Percentiles rank a stretch among this genome's conserved stretches.
These are phyloP conservation scores for Megacollybia marginata DNA, from an alignment of 768 basidiomycete genomes.

Conservation along the genomic window DNA sequence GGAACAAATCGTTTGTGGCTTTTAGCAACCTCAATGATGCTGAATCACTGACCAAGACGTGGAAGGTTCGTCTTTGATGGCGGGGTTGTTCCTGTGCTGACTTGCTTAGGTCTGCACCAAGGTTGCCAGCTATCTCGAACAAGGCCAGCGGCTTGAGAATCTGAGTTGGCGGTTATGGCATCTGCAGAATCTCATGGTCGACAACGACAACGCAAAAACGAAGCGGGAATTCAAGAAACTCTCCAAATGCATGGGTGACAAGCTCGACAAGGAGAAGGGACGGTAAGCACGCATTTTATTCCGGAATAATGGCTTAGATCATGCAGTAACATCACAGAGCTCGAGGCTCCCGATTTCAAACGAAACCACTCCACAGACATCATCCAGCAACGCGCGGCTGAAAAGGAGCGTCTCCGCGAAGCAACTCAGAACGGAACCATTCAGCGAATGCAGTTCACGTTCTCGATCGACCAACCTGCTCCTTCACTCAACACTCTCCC, in stretches of 20 bases:
- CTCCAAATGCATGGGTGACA: constrained; percentile 84
- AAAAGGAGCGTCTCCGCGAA: constrained; percentile 76
- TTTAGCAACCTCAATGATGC: constrained; percentile 84
- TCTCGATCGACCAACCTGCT: constrained; percentile 69
- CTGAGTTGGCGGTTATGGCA: constrained; percentile 91
- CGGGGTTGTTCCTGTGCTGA: constrained; percentile 1
- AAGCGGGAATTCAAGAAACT: constrained; percentile 89
- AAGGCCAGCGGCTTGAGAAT: constrained; percentile 88
- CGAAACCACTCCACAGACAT: constrained; percentile 76
- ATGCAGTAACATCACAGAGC: constrained; percentile 73
- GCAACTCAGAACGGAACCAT: constrained; percentile 64
- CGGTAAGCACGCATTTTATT: constrained; percentile 41
- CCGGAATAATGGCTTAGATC: constrained; percentile 5
- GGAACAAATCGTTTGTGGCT: constrained; percentile 93
- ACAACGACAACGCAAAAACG: constrained; percentile 81
- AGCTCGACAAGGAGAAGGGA: constrained; percentile 89
- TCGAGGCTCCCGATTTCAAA: constrained; percentile 77
- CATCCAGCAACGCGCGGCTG: constrained; percentile 71
- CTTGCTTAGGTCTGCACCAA: constrained; percentile 71
- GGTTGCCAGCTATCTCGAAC: constrained; percentile 86
- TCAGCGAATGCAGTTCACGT: constrained; percentile 88
- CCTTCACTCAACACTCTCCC: constrained; percentile 34
- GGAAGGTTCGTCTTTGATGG: constrained; percentile 54
- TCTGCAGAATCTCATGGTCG: constrained; percentile 86
- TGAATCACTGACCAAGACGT: constrained; percentile 82